Conservation (phyloP, 352 stramenopile species). For the Aphanomyces invadans region DNA sequence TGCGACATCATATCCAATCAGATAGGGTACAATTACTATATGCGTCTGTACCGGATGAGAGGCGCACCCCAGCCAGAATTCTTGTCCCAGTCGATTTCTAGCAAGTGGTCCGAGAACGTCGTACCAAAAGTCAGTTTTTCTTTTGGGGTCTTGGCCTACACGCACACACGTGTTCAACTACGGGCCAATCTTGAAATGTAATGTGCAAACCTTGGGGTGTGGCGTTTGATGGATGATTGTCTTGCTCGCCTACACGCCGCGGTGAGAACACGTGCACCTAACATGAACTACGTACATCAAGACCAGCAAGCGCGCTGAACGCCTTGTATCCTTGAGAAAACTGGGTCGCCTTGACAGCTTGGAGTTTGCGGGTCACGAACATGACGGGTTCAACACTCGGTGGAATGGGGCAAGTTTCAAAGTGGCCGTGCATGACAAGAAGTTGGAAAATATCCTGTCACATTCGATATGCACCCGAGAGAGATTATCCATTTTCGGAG, state of each 20-base stretch:
- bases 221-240: slow-evolving; percentile 42
- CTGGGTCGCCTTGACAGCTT: background rate
- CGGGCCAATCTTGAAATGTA: too few relatives aligned
- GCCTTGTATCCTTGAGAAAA: background rate
- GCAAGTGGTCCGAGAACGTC: slow-evolving; percentile 95
- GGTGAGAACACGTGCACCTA: background rate
- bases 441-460: too few relatives aligned
- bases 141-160: slow-evolving; percentile 62
- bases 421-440: slow-evolving; percentile 14
- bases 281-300: slow-evolving; percentile 5
- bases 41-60: slow-evolving; percentile 55
- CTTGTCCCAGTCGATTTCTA: slow-evolving; percentile 89
- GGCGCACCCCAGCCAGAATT: slow-evolving; percentile 80
- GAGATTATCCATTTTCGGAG: background rate
- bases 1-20: too few relatives aligned
- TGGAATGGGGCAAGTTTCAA: background rate
- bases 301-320: slow-evolving; percentile 11
- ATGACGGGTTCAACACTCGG: background rate
- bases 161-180: too few relatives aligned
- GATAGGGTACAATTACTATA: too few relatives aligned
- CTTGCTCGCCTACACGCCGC: slow-evolving; percentile 28
- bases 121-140: slow-evolving; percentile 91
- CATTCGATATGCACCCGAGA: too few relatives aligned
- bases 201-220: slow-evolving; percentile 30
- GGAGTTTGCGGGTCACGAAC: slow-evolving; percentile 18